Conservation (phyloP, 805 yeast genomes). For the Candida fluviatilis region DNA sequence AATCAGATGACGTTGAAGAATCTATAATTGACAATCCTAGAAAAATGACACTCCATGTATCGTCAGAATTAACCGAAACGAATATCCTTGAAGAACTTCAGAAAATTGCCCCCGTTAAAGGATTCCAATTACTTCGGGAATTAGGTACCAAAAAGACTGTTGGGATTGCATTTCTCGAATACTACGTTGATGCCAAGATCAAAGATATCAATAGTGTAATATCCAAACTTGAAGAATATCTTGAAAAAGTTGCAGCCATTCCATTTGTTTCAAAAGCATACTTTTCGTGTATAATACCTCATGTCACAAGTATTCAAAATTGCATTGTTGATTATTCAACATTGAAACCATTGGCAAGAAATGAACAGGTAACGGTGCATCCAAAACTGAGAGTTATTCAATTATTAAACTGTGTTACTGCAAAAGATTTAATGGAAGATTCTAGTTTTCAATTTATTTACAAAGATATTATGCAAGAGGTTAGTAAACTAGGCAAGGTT, state of each 20-base stretch:
- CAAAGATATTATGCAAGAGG: constrained; percentile 49
- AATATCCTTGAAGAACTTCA: constrained; percentile 39
- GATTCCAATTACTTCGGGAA: constrained; percentile 43
- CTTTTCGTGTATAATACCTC: constrained; percentile 30
- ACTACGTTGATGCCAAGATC: constrained; percentile 15
- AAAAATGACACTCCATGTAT: constrained; percentile 43
- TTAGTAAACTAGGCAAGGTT: constrained; percentile 49
- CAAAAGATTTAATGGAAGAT: constrained; percentile 57
- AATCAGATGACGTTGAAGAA: constrained; percentile 19
- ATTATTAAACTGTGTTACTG: constrained; percentile 60
- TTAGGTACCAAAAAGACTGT: constrained; percentile 45
- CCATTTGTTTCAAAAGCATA: constrained; percentile 20
- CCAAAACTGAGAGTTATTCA: constrained; percentile 54
- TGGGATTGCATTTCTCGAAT: constrained; percentile 58
- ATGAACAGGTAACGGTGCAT: constrained; percentile 32
- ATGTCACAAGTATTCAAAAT: constrained; percentile 32
- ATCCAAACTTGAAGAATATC: constrained; percentile 8
- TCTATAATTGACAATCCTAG: constrained; percentile 39
- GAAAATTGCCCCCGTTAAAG: constrained; percentile 37
- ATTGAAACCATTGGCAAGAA: constrained; percentile 33
- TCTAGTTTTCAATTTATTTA: constrained; percentile 44
- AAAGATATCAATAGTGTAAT: constrained; percentile 13
- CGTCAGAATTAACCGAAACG: constrained; percentile 44
- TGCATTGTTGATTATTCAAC: constrained; percentile 33
- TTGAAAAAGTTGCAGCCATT: constrained; percentile 13